Conservation (phyloP, 768 basidiomycete species). For the Multifurca ochricompacta region DNA sequence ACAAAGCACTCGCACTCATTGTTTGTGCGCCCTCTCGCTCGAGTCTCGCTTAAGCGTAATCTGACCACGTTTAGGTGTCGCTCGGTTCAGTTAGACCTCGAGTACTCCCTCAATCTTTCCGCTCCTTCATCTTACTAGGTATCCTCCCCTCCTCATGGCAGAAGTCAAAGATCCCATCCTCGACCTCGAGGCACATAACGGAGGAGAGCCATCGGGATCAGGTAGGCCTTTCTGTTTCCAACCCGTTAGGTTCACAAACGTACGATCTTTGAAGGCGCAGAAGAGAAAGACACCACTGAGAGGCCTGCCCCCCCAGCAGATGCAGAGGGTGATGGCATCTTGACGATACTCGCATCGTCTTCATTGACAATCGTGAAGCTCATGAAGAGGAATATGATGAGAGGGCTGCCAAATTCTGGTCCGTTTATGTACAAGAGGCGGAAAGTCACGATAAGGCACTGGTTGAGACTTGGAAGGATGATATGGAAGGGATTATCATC, state of each 20-base stretch:
- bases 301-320: not conserved
- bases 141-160: not conserved
- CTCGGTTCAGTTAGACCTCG: not conserved
- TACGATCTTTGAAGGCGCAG: not conserved
- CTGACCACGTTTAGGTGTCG: too few relatives aligned
- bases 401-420: conserved; percentile 34
- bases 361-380: not conserved
- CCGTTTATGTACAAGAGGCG: conserved; percentile 31
- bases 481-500: conserved; percentile 36
- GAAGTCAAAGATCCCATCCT: not conserved
- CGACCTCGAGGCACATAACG: not conserved
- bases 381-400: conserved; percentile 27
- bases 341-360: not conserved
- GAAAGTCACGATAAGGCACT: conserved; percentile 29
- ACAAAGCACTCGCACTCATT: too few relatives aligned
- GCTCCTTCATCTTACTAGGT: not conserved
- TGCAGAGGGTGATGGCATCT: not conserved
- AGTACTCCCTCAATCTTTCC: not conserved
- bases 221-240: not conserved
- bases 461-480: conserved; percentile 33
- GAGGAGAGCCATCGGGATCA: not conserved
- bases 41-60: too few relatives aligned
- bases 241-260: not conserved
- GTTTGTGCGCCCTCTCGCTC: too few relatives aligned
- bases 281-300: not conserved